Base-by-base conservation (phyloP, 2,329 filamentous ascomycete genomes). In the Nigrospora oryzae region DNA sequence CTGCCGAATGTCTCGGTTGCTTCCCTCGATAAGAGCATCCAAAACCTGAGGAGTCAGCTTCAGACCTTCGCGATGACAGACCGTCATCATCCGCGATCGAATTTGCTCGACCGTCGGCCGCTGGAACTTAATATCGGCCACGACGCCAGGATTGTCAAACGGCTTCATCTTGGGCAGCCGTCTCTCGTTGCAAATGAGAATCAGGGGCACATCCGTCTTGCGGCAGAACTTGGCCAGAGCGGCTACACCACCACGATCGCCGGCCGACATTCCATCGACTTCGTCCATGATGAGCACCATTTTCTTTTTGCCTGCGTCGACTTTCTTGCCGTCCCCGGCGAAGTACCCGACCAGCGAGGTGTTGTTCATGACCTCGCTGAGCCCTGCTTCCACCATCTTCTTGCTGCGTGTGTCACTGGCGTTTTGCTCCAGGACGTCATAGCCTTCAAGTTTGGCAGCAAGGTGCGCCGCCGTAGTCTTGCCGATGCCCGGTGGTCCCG, bases 241-340 rank as follows among this genome's bases (percentile, higher is more conserved):
- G 42, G 90, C 93, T 40, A 98, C 93, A 63, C 93, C 93, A 53
- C 93, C 93, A 49, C 93, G 84, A 61, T 98, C 93, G 60, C 93
- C 93, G 33, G 89, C 90, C 49, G 91, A 97, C 93, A 98, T 97
- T 43, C 93, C 93, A 57, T 98, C 93, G 5, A 98, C 93, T 66
- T 98, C 93, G 56, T 98, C 93, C 93, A 98, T 97, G 66, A 98
- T 89, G 40, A 98, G 70, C 6, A 96, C 88, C 32, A 97, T 81
- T 55, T 96, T 96, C 71, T 94, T 95, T 71, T 93, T 97, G 14
- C 74, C 74, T 5, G 71, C 67, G 38, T 96, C 85, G 4, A 95
- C 82, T 46, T 83, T 77, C 64, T 93, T 87, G 19, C 86, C 86
- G 45, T 90, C 86, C 3, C 81, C 82, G 7, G 89, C 82, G 63